phyloP scores from a whole-genome alignment of 1,139 yeast genomes.

The Diutina rugosa region DNA sequence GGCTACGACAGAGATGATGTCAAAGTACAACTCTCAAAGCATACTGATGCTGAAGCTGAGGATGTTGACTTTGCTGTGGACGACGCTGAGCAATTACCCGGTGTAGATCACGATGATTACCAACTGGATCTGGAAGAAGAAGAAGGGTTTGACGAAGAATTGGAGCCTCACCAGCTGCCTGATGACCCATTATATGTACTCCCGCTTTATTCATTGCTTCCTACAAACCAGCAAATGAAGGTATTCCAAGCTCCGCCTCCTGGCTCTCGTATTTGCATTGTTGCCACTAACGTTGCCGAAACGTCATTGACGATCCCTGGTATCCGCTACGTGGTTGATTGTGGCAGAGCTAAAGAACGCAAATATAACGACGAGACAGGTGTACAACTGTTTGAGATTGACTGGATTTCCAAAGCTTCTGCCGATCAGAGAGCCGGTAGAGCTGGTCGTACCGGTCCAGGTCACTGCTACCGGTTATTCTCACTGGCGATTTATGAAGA shows the following conservation, averaged over 20 bases:
- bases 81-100: conserved; percentile 11
- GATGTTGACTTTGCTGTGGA: conserved; percentile 70
- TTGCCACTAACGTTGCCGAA: conserved; percentile 97
- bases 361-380: conserved; percentile 74
- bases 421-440: conserved; percentile 95
- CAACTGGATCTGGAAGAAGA: conserved; percentile 39
- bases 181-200: conserved; percentile 79
- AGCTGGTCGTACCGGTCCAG: conserved; percentile 99
- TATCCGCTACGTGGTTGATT: conserved; percentile 85
- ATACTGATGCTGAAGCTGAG: conserved; percentile 71
- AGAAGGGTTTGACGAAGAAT: conserved; percentile 82
- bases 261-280: conserved; percentile 79
- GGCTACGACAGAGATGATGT: conserved; percentile 13
- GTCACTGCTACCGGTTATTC: conserved; percentile 85
- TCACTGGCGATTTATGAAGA: conserved; percentile 94
- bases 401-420: conserved; percentile 92
- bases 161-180: conserved; percentile 64
- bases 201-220: conserved; percentile 83
- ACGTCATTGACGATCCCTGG: conserved; percentile 96
- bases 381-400: conserved; percentile 84
- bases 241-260: conserved; percentile 79
- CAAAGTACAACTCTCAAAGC: conserved; percentile 41
- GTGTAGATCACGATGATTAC: conserved; percentile 20
- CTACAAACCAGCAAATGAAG: conserved; percentile 89
- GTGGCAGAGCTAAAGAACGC: conserved; percentile 89